Evolutionary conservation across 768 basidiomycete genomes (phyloP), one percentile per base, ranked within the genome.

Genomic region (Stropharia rugosoannulata): DNA sequence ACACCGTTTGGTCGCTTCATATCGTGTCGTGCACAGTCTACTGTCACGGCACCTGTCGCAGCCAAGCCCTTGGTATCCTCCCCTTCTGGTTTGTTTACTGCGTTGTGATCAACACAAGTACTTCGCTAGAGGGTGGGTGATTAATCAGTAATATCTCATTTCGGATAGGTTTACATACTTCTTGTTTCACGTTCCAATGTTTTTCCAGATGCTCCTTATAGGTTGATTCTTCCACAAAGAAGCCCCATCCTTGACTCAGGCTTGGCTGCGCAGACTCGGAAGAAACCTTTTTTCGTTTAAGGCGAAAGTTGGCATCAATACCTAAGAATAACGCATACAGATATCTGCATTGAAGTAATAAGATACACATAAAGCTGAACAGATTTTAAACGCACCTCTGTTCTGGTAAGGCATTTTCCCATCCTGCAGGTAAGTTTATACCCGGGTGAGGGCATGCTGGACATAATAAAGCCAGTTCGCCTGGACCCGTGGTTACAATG

Each of bases 271-370:
- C 53, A 8, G 60, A 57, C 2, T 67, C 59, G 8, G 29, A 66
- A 15, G 69, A 71, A 1, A 65, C 63, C 18, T 59, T 59, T 38
- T 59, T 55, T 5, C 63, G 47, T 50, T 69, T 70, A 11, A 72
- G 58, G 0, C 68, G 59, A 54, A 73, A 74, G 58, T 72, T 72
- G 1, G 69, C 63, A 48, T 73, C 69, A 1, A 73, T 65, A 1
- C 62, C 64, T 1, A 73, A 25, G 43, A 70, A 68, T 52, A 25
- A 67, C 4, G 53, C 66, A 62, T 68, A 65, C 3, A 70, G 29
- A 67, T 69, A 73, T 50, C 71, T 72, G 29, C 46, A 37, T 18
- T 51, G 39, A 55, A 35, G 44, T 42, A 35, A 29, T 45, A 27
- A 56, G 46, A 50, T 38, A 2, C 19, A 11, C 4, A 4, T 19